Evolutionary conservation across 1,284 basidiomycete genomes (phyloP), one percentile per base, ranked within the genome.

Genomic region (Jaminaea rosea): DNA sequence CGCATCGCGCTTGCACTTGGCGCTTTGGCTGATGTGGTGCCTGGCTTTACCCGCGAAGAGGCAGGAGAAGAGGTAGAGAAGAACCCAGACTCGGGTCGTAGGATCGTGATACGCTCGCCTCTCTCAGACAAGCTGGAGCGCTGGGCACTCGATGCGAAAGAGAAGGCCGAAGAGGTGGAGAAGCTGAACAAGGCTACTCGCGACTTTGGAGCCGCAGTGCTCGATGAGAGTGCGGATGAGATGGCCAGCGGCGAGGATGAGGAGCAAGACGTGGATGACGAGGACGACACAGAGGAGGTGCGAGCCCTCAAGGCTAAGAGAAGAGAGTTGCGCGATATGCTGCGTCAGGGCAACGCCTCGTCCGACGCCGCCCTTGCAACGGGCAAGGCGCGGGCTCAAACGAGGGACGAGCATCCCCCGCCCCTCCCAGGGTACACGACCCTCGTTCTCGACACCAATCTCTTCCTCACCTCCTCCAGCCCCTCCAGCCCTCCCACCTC

Each of bases 391-490:
- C 49, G 29, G 63, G 46, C 41, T 44, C 49, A 29, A 45, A 58
- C 60, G 26, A 26, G 45, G 26, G 55, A 53, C 28, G 56, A 60
- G 41, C 75, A 75, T 8, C 75, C 79, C 3, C 63, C 77, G 7
- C 80, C 88, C 52, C 77, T 87, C 5, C 81, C 88, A 0, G 91
- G 92, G 1, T 94, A 92, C 75, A 90, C 89, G 1, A 80, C 86
- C 34, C 83, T 98, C 48, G 84, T 98, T 5, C 79, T 96, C 64
- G 92, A 97, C 76, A 97, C 92, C 46, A 97, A 97, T 76, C 86
- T 96, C 54, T 78, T 85, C 56, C 80, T 97, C 56, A 62, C 15
- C 53, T 68, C 13, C 46, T 45, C 75, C 81, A 2, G n/a, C n/a
- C n/a, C n/a, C n/a, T n/a, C n/a, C n/a, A n/a, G n/a, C n/a, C n/a